A percentile compares a stretch with the other conserved stretches of the same genome.
Evolutionary conservation across 23 red algal species (phyloP).

Genomic region (Pyropia haitanensis): DNA sequence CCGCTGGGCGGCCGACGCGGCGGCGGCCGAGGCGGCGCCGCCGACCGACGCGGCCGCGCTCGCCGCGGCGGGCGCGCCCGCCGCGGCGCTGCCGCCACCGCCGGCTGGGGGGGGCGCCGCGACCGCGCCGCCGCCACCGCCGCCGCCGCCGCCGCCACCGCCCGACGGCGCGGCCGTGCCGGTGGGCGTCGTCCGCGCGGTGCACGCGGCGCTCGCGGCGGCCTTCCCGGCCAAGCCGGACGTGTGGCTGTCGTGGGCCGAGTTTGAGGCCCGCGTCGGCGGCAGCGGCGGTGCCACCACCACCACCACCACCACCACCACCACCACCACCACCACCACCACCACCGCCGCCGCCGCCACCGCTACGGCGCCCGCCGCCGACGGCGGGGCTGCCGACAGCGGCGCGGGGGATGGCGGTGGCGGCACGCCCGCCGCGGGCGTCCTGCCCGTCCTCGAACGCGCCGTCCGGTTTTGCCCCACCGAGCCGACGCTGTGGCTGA

Average conservation of each 20-base stretch:
- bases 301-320: no score
- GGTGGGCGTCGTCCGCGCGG: constrained; percentile 8
- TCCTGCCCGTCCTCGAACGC: constrained; percentile 9
- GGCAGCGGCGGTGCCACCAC: neutral
- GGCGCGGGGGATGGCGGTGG: no score
- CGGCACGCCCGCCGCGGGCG: no score
- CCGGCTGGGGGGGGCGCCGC: neutral
- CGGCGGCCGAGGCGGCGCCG: constrained; percentile 29
- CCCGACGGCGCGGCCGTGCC: no score
- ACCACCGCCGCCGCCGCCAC: no score
- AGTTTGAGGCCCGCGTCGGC: constrained; percentile 58
- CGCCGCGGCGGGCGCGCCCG: constrained; percentile 52
- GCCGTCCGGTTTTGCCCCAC: constrained; percentile 33
- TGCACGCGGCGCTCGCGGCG: constrained; percentile 22
- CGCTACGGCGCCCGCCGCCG: no score
- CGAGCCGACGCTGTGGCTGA: constrained; percentile 49
- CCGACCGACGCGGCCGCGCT: constrained; percentile 16
- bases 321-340: no score
- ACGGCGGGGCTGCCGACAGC: no score
- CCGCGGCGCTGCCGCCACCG: constrained; percentile 6
- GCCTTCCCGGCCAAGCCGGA: constrained; percentile 21
- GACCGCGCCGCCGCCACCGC: no score
- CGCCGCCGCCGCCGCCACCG: no score
- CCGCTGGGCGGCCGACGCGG: constrained; percentile 54
- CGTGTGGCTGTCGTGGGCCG: constrained; percentile 42